Evolutionary conservation across 1,284 basidiomycete genomes (phyloP).

Genomic region (Rhodotorula sp.): DNA sequence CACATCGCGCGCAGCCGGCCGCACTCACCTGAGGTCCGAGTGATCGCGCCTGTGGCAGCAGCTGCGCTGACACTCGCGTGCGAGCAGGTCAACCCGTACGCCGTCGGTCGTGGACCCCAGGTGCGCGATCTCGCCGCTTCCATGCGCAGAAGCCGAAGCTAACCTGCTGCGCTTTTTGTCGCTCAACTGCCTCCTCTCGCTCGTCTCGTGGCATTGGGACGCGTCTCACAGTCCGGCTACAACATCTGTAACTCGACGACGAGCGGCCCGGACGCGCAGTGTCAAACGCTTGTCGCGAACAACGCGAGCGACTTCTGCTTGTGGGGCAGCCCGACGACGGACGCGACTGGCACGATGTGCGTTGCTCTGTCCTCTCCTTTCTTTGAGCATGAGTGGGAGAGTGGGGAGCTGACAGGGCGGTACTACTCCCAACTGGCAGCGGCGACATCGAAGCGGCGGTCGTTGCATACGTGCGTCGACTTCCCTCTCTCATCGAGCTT

Average conservation of each 20-base stretch:
- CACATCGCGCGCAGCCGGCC: neutral
- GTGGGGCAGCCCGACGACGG: constrained; percentile 26
- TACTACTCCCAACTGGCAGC: neutral
- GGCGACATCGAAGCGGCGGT: constrained; percentile 45
- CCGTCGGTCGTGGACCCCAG: constrained; percentile 6
- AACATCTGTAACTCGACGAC: constrained; percentile 72
- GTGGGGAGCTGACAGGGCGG: neutral
- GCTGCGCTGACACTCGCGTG: neutral
- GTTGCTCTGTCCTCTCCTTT: neutral
- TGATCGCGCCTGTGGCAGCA: too few relatives aligned
- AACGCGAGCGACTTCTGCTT: constrained; percentile 39
- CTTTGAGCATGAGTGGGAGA: too few relatives aligned
- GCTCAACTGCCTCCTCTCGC: neutral
- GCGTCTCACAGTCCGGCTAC: constrained; percentile 50
- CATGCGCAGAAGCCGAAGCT: neutral
- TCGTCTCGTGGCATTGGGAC: neutral
- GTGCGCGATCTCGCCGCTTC: neutral
- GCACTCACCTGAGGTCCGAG: too few relatives aligned
- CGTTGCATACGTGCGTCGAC: constrained; percentile 35
- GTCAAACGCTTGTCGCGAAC: constrained; percentile 60
- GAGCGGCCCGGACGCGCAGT: constrained; percentile 61
- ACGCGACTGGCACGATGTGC: constrained; percentile 22
- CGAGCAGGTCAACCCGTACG: neutral
- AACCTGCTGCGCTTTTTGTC: neutral
- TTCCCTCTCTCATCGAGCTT: neutral